Evolutionary conservation across 192 early-diverging fungal species (phyloP).

Genomic region (Helicostylum pulchrum): DNA sequence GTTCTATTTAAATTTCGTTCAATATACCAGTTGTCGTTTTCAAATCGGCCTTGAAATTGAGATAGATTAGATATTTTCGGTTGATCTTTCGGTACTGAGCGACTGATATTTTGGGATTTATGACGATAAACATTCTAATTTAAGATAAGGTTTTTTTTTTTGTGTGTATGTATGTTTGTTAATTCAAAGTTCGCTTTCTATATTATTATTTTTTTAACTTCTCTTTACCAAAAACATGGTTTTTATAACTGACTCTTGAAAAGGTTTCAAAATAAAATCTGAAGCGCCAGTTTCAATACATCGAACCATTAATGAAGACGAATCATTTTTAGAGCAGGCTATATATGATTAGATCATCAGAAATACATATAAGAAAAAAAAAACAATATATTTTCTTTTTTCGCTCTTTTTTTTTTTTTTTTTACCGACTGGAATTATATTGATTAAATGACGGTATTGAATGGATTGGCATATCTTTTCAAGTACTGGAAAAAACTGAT

Average conservation of each 20-base stretch:
- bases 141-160: background rate
- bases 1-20: too few species aligned
- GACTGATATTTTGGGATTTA: background rate
- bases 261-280: conserved; percentile 51
- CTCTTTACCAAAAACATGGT: conserved; percentile 49
- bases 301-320: conserved; percentile 37
- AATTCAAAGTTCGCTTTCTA: too few species aligned
- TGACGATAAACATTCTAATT: conserved; percentile 1
- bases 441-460: too few species aligned
- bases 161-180: too few species aligned
- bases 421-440: background rate
- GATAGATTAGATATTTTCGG: too few species aligned
- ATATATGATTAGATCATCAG: conserved; percentile 15
- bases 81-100: too few species aligned
- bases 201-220: too few species aligned
- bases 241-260: conserved; percentile 42
- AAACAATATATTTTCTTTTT: background rate
- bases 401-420: background rate
- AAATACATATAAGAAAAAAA: too few species aligned
- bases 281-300: conserved; percentile 50
- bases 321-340: conserved; percentile 37
- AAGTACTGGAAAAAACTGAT: too few species aligned
- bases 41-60: too few species aligned
- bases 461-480: too few species aligned
- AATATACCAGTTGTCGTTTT: too few species aligned